Evolutionary conservation across 2,329 filamentous ascomycete species (phyloP), one percentile per base, ranked within the genome.

Genomic region (Pseudocercospora eumusae): DNA sequence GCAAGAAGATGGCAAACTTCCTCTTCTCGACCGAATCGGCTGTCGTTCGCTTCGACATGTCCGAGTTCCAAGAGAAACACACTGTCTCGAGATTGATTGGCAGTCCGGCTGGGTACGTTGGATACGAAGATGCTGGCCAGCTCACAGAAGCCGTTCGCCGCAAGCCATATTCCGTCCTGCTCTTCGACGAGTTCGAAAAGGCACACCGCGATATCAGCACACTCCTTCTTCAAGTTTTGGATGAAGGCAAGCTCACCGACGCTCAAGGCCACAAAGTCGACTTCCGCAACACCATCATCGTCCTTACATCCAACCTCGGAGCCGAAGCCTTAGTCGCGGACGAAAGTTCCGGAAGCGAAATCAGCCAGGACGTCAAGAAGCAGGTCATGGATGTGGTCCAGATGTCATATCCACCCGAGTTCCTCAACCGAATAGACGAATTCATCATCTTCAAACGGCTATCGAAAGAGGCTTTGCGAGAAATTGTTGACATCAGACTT

Each of bases 151-250:
- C 93, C 4, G 92, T 99, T 2, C 86, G 95, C 60, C 86, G 95
- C 63, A 98, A 98, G 76, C 95, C 95, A 0, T 98, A 98, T 69
- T 93, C 93, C 0, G 92, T 99, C 0, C 83, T 99, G 0, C 83
- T 99, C 1, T 96, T 99, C 70, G 95, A 99, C 75, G 95, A 98
- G 75, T 98, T 97, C 70, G 95, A 99, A 74, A 98, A 99, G 75
- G 95, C 93, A 0, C 95, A 98, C 74, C 88, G 91, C 58, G 95
- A 99, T 70, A 97, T 98, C 67, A 96, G 92, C 0, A 89, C 93
- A 0, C 82, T 99, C 2, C 84, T 99, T 3, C 84, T 99, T 3
- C 95, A 98, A 76, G 93, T 98, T 0, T 85, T 99, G 0, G 95
- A 98, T 73, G 95, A 98, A 75, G 95, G 95, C 2, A 97, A 95